Conservation (phyloP, 192 early-diverging fungal genomes). For the Coemansia aciculifera region DNA sequence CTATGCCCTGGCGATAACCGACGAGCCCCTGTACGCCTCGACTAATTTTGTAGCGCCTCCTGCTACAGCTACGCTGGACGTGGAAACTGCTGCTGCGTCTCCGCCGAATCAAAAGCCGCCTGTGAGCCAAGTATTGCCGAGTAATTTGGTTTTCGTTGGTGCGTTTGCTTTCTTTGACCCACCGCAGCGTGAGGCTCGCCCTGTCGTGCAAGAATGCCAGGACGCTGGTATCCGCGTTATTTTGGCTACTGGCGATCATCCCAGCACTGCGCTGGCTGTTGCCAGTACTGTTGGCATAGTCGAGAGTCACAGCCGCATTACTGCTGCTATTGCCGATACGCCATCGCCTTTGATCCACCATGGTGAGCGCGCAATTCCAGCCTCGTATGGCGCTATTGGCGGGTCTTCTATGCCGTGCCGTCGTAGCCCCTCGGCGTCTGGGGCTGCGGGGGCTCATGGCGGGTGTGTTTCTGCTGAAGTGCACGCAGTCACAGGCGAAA, state of each 20-base stretch:
- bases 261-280: constrained; percentile 43
- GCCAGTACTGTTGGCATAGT: constrained; percentile 40
- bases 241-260: constrained; percentile 50
- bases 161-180: constrained; percentile 53
- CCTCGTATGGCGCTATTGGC: constrained; percentile 12
- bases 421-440: not conserved
- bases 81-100: not conserved
- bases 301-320: constrained; percentile 15
- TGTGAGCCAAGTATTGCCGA: constrained; percentile 11
- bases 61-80: not conserved
- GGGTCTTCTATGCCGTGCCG: not conserved
- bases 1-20: constrained; percentile 44
- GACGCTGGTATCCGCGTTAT: constrained; percentile 51
- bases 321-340: not conserved
- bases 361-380: not conserved
- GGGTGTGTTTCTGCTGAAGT: constrained; percentile 16
- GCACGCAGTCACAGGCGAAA: constrained; percentile 47
- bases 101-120: not conserved
- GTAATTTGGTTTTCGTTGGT: constrained; percentile 44
- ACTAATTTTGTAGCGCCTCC: not conserved
- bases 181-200: constrained; percentile 40
- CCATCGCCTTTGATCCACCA: not conserved
- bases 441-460: no score
- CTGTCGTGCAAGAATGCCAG: constrained; percentile 41
- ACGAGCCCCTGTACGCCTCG: constrained; percentile 27